Conservation (phyloP, 441 rosid genomes). For the Bocquillonia castaneifolia region DNA sequence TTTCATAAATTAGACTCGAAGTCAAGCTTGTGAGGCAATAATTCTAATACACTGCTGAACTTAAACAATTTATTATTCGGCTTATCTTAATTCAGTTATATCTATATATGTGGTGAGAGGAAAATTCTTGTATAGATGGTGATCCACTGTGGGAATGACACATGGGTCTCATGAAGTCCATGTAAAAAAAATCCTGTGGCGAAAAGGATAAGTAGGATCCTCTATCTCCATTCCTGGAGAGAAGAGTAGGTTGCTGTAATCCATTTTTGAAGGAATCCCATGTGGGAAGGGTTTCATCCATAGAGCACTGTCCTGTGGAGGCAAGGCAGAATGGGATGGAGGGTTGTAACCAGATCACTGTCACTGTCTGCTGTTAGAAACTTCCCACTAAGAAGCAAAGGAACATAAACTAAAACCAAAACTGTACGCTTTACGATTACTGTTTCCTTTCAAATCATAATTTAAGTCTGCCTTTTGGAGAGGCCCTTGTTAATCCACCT, state of each 20-base stretch:
- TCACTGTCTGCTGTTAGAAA: slow-evolving; percentile 8
- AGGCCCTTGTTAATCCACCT: background rate
- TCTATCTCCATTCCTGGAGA: too few relatives aligned
- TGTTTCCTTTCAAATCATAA: background rate
- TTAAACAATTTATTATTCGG: background rate
- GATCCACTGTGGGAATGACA: too few relatives aligned
- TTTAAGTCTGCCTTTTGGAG: background rate
- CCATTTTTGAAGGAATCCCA: slow-evolving; percentile 18
- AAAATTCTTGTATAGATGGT: too few relatives aligned
- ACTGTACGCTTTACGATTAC: background rate
- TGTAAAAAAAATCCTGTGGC: too few relatives aligned
- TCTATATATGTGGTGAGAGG: too few relatives aligned
- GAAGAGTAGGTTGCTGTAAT: background rate
- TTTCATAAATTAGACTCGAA: too few relatives aligned
- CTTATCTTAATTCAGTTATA: background rate
- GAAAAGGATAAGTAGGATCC: background rate
- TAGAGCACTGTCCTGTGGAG: slow-evolving; percentile 12
- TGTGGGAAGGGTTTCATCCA: slow-evolving; percentile 12
- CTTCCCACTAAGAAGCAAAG: background rate
- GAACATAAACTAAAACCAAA: background rate
- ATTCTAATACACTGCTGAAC: background rate
- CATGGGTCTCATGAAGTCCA: too few relatives aligned
- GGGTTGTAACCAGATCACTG: slow-evolving; percentile 12
- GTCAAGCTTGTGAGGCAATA: background rate
- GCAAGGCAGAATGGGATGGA: slow-evolving; percentile 21